Percentiles rank a stretch among this genome's conserved stretches.
These are phyloP conservation scores for Phytophthora cactorum DNA, from an alignment of 352 stramenopile species.

Conservation along the genomic window DNA sequence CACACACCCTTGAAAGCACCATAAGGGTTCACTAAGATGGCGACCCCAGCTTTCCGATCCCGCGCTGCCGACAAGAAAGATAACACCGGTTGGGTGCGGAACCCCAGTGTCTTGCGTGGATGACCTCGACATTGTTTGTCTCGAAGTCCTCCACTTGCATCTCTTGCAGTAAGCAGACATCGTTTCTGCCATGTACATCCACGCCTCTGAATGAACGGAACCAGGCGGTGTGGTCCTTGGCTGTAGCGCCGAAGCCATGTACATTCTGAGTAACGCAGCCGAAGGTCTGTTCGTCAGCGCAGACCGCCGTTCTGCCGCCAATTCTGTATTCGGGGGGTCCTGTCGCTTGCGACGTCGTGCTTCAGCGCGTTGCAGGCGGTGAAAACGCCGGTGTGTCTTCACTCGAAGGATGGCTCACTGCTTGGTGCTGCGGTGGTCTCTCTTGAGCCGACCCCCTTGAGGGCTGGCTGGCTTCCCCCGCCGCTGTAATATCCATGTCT, in stretches of 20 bases:
- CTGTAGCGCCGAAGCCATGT: not conserved
- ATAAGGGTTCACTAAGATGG: not conserved
- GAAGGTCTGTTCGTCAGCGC: not conserved
- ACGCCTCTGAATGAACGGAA: not conserved
- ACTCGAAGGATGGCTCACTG: too few relatives aligned
- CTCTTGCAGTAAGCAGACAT: constrained; percentile 3
- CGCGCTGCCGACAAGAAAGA: not conserved
- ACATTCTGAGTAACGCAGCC: constrained; percentile 1
- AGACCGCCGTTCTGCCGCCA: too few relatives aligned
- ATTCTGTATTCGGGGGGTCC: not conserved
- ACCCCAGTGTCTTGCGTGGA: not conserved
- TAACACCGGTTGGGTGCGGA: not conserved
- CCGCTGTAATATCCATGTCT: too few relatives aligned
- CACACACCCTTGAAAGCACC: not conserved
- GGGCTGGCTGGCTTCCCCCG: too few relatives aligned
- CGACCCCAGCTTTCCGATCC: not conserved
- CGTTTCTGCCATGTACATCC: not conserved
- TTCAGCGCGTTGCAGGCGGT: too few relatives aligned
- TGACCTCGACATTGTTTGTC: too few relatives aligned
- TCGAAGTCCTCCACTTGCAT: not conserved
- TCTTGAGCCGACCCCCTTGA: not conserved
- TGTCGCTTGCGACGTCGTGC: too few relatives aligned
- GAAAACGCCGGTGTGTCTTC: too few relatives aligned
- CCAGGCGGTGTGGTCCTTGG: not conserved
- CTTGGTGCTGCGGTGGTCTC: too few relatives aligned